Conservation (phyloP, 2,329 filamentous ascomycete genomes). For the Monosporascus cannonballus region DNA sequence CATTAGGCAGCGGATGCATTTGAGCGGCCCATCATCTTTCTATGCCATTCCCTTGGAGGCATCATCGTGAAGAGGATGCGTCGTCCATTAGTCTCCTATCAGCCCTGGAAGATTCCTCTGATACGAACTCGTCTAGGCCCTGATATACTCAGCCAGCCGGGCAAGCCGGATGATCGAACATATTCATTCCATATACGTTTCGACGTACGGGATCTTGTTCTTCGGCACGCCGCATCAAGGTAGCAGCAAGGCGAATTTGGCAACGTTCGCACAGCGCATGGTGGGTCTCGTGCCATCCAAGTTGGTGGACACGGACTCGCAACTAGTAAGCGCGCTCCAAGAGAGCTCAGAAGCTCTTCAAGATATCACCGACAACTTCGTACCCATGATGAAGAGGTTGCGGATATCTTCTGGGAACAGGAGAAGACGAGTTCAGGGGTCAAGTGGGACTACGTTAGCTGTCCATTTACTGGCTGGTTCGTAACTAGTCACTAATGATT, state of each 20-base stretch:
- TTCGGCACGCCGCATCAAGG: conserved; percentile 9
- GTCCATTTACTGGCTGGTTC: no score
- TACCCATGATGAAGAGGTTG: conserved; percentile 6
- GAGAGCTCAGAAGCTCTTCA: conserved; percentile 7
- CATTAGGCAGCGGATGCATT: conserved; percentile 1
- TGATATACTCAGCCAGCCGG: conserved; percentile 6
- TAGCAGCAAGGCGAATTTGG: conserved; percentile 1
- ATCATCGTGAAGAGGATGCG: conserved; percentile 8
- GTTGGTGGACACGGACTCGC: conserved; percentile 6
- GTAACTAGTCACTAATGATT: background rate
- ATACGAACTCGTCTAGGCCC: background rate
- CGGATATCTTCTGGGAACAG: conserved; percentile 8
- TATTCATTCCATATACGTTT: conserved; percentile 5
- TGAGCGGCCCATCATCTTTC: conserved; percentile 5
- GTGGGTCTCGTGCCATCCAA: conserved; percentile 5
- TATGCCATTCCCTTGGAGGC: conserved; percentile 5
- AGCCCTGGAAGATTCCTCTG: background rate
- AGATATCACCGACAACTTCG: conserved; percentile 9
- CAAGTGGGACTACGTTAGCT: background rate
- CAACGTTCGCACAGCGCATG: conserved; percentile 4
- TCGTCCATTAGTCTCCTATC: no score
- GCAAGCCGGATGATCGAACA: conserved; percentile 4
- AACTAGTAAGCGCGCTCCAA: conserved; percentile 5
- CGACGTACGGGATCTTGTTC: conserved; percentile 8
- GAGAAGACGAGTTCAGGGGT: conserved; percentile 6